Evolutionary conservation across 169 alveolate species (phyloP).

Genomic region (Eimeria zaria): DNA sequence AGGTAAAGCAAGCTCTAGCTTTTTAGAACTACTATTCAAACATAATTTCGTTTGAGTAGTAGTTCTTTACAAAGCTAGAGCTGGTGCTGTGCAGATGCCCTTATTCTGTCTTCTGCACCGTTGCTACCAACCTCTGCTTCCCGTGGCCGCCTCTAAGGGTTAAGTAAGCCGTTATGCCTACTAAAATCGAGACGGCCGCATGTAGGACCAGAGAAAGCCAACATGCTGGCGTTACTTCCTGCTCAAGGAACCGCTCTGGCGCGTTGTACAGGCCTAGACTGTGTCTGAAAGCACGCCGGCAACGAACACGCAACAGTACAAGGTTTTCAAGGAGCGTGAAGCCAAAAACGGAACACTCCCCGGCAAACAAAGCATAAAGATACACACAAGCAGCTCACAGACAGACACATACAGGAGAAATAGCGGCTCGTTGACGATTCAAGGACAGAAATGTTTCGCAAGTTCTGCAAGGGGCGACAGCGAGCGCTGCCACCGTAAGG

Average conservation of each 20-base stretch:
- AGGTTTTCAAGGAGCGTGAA: neutral
- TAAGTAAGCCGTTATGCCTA: slow-evolving; percentile 31
- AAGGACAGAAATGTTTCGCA: neutral
- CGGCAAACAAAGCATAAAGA: neutral
- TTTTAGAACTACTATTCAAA: no score
- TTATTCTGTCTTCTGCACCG: slow-evolving; percentile 3
- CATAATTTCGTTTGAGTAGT: no score
- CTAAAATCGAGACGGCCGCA: slow-evolving; percentile 1
- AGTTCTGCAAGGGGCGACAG: neutral
- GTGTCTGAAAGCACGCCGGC: slow-evolving; percentile 10
- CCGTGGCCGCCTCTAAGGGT: slow-evolving; percentile 34
- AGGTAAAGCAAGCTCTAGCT: neutral
- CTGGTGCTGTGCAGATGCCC: neutral
- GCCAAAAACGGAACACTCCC: neutral
- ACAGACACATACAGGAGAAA: neutral
- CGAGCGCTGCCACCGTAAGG: neutral
- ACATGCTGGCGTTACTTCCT: slow-evolving; percentile 30
- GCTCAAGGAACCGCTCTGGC: slow-evolving; percentile 15
- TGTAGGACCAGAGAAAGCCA: slow-evolving; percentile 48
- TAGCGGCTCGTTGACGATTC: neutral
- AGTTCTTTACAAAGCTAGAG: neutral
- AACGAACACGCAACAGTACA: neutral
- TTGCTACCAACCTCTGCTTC: neutral
- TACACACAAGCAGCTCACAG: neutral
- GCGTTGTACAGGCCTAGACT: slow-evolving; percentile 5